These are phyloP conservation scores for Rhodomyrtus tomentosa DNA, from an alignment of 345 rosid genomes.

Conservation along the genomic window DNA sequence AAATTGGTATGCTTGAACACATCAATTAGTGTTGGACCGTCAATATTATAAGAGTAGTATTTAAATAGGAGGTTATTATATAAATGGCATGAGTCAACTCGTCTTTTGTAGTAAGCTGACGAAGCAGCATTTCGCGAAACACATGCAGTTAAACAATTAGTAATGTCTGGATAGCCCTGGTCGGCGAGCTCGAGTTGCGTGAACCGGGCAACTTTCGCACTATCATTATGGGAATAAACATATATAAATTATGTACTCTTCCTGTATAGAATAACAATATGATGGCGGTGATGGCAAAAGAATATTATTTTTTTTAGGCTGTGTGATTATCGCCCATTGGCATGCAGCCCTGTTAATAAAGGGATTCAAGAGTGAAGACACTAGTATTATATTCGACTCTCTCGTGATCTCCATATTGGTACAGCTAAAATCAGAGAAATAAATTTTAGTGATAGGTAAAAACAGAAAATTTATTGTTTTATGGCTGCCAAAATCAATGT, in stretches of 20 bases:
- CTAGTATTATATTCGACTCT: no score
- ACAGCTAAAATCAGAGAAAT: no score
- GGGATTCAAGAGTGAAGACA: no score
- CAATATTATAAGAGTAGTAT: background rate
- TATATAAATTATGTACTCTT: background rate
- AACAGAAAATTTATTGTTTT: background rate
- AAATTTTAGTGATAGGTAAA: no score
- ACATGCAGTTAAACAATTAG: background rate
- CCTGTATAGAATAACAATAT: background rate
- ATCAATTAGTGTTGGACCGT: background rate
- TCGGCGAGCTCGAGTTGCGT: background rate
- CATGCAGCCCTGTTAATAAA: no score
- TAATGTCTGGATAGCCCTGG: background rate
- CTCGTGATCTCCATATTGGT: no score
- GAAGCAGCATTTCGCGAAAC: background rate
- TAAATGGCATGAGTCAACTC: background rate
- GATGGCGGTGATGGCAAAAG: background rate
- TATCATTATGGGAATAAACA: background rate
- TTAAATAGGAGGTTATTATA: background rate
- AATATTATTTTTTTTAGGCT: background rate
- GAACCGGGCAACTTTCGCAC: background rate
- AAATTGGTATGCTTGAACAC: background rate
- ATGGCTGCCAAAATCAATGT: slow-evolving; percentile 30
- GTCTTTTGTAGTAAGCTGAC: background rate
- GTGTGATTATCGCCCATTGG: background rate